Evolutionary conservation across 306 rosid species (phyloP).

Genomic region (Acacia crassicarpa): DNA sequence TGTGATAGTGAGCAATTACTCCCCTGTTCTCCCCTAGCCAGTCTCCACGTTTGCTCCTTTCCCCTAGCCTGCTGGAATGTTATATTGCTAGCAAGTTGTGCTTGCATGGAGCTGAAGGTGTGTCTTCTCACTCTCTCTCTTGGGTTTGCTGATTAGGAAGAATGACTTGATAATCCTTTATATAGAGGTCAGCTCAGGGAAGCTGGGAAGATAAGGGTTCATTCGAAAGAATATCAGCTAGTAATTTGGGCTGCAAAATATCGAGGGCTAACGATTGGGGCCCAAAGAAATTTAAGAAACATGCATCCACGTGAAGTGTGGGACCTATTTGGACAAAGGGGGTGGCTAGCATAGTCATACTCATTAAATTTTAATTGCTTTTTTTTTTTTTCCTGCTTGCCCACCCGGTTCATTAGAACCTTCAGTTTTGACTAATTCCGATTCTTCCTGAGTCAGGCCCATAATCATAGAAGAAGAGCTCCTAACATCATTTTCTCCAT

Average conservation of each 20-base stretch:
- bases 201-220: not conserved
- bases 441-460: no score
- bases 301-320: slow-evolving; percentile 41
- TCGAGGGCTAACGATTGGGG: slow-evolving; percentile 2
- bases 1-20: slow-evolving; percentile 12
- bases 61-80: slow-evolving; percentile 1
- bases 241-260: slow-evolving; percentile 28
- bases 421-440: no score
- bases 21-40: slow-evolving; percentile 37
- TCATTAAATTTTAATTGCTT: slow-evolving; percentile 39
- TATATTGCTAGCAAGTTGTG: slow-evolving; percentile 33
- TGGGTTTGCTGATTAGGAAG: slow-evolving; percentile 10
- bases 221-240: not conserved
- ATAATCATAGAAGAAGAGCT: no score
- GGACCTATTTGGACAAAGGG: slow-evolving; percentile 34
- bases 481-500: no score
- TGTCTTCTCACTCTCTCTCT: slow-evolving; percentile 24
- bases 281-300: slow-evolving; percentile 25
- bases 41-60: slow-evolving; percentile 15
- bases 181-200: slow-evolving; percentile 32
- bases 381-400: not conserved
- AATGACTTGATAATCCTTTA: slow-evolving; percentile 15
- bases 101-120: slow-evolving; percentile 33
- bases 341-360: slow-evolving; percentile 31
- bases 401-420: no score